Evolutionary conservation across 106 monocot species (phyloP), one percentile per base, ranked within the genome.

Genomic region (Triglochin maritima): DNA sequence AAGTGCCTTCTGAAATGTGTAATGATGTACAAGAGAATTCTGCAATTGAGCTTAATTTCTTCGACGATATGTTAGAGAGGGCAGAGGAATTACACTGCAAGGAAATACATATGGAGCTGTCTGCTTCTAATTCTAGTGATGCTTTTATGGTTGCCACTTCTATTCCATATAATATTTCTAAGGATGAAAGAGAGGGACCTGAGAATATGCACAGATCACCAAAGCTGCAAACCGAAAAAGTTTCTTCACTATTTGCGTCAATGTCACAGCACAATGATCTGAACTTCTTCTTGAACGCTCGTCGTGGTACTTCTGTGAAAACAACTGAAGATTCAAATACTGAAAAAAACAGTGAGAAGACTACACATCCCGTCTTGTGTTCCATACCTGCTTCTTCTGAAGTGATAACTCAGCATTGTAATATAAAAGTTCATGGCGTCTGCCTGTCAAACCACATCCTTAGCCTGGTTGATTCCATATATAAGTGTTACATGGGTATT

Each of bases 191-290:
- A 45, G 49, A 42, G 13, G 50, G 50, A 56, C 44, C 58, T 17
- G 59, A 64, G 4, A 70, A 14, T 65, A 60, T 62, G 63, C 53
- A 73, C 14, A 44, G 46, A 41, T 14, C 49, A 7, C 14, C n/a
- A 69, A 79, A 58, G 7, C 62, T 83, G 76, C 74, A 51, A 72
- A 15, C 58, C 71, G 66, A 57, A 62, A 89, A 83, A 65, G 49
- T 55, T 63, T 79, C 83, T 50, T 72, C 66, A 4, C 62, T 93
- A 73, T 78, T 80, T 73, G 80, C 79, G 50, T 73, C 79, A 29
- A 81, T 69, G 66, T 79, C 87, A 66, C 85, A 92, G 67, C 66
- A 65, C 8, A 84, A 76, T 73, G 85, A 86, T 78, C 78, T 93
- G 42, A 80, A 74, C 62, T 89, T 75, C 64, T 93, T 86, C 73